Percentiles rank a stretch among this genome's conserved stretches.
Conservation (phyloP, 805 yeast genomes). For the Ogataea philodendri region DNA sequence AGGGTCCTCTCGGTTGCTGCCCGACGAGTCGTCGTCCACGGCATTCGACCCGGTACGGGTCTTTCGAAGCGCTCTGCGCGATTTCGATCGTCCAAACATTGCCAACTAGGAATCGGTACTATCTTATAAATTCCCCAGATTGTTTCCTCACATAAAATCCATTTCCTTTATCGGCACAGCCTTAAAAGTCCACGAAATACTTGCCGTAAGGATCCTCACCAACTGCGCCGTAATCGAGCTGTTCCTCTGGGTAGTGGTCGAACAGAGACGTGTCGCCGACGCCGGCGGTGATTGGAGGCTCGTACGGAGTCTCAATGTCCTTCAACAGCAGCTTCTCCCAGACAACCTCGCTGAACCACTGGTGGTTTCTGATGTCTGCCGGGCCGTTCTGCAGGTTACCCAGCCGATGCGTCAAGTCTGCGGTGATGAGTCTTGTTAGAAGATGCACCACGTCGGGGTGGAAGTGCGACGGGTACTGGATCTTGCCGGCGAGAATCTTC, state of each 20-base stretch:
- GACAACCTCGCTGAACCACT: conserved; percentile 60
- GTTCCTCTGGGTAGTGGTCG: conserved; percentile 78
- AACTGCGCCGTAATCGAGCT: conserved; percentile 73
- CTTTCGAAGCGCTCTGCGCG: conserved; percentile 9
- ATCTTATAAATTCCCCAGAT: neutral
- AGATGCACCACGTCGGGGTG: conserved; percentile 56
- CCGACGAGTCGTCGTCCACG: conserved; percentile 6
- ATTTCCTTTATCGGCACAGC: conserved; percentile 5
- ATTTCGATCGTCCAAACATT: conserved; percentile 11
- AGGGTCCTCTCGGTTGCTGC: conserved; percentile 9
- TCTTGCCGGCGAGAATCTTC: conserved; percentile 54
- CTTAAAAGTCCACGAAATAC: conserved; percentile 32
- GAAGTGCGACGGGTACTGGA: conserved; percentile 53
- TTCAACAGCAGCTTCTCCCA: conserved; percentile 57
- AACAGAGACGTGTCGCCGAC: conserved; percentile 61
- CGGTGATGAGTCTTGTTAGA: conserved; percentile 49
- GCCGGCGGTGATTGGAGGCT: conserved; percentile 63
- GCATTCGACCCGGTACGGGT: conserved; percentile 1
- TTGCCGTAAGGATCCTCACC: conserved; percentile 44
- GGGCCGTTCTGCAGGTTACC: conserved; percentile 60
- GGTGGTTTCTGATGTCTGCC: conserved; percentile 54
- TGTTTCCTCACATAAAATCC: neutral
- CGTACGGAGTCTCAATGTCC: conserved; percentile 63
- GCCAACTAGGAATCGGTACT: neutral
- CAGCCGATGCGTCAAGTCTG: conserved; percentile 53